These are phyloP conservation scores for Crotalaria pallida DNA, from an alignment of 306 rosid genomes.

Conservation along the genomic window DNA sequence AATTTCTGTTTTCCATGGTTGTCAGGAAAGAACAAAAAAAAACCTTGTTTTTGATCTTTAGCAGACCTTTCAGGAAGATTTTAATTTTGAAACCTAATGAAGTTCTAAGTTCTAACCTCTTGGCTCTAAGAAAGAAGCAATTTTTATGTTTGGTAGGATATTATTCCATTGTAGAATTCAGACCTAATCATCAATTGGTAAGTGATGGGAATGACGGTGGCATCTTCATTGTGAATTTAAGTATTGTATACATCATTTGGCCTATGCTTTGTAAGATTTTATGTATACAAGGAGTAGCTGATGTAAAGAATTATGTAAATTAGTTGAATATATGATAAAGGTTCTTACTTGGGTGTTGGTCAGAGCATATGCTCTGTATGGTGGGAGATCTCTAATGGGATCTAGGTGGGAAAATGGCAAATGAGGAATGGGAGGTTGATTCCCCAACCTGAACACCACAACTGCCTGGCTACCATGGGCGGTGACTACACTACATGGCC, in stretches of 20 bases:
- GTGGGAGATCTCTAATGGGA: background rate
- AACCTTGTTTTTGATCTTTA: background rate
- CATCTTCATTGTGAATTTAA: too few species aligned
- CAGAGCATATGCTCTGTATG: background rate
- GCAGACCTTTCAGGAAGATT: background rate
- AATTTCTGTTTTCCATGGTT: background rate
- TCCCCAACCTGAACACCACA: background rate
- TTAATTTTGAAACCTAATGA: background rate
- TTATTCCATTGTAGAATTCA: too few species aligned
- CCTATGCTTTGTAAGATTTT: too few species aligned
- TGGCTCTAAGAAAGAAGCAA: background rate
- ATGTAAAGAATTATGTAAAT: background rate
- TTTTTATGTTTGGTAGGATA: slow-evolving; percentile 6
- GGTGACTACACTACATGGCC: background rate
- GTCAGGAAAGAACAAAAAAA: background rate
- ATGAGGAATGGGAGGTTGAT: background rate
- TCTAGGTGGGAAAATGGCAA: background rate
- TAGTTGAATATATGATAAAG: background rate
- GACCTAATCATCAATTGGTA: too few species aligned
- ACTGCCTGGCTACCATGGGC: background rate
- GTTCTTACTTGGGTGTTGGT: background rate
- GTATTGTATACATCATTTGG: too few species aligned
- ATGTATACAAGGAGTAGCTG: background rate
- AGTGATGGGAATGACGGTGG: too few species aligned
- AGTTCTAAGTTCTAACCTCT: background rate